These are phyloP conservation scores for Saccharomycopsis babjevae DNA, from an alignment of 805 yeast species.

Conservation along the genomic window DNA sequence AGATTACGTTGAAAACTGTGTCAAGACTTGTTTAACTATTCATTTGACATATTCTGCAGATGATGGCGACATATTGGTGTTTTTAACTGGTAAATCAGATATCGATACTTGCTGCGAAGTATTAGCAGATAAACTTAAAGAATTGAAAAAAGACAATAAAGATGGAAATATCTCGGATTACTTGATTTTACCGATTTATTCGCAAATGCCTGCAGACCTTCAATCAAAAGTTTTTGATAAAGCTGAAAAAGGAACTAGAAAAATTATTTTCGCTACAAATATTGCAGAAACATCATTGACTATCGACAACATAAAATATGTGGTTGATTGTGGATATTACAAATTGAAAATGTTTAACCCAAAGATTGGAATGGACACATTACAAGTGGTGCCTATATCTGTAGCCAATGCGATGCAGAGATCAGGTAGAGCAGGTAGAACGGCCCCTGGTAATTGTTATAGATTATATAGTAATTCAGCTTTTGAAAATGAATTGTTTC, in stretches of 20 bases:
- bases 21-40: conserved; percentile 43
- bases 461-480: conserved; percentile 84
- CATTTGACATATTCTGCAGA: conserved; percentile 57
- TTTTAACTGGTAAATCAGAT: conserved; percentile 88
- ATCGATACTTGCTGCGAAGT: conserved; percentile 83
- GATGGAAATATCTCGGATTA: conserved; percentile 24
- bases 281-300: conserved; percentile 97
- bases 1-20: conserved; percentile 78
- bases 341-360: conserved; percentile 86
- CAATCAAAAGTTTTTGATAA: conserved; percentile 86
- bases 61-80: conserved; percentile 71
- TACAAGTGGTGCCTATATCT: conserved; percentile 77
- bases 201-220: conserved; percentile 83
- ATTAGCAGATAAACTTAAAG: conserved; percentile 51
- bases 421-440: conserved; percentile 95
- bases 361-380: conserved; percentile 81
- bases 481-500: conserved; percentile 63
- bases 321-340: conserved; percentile 90
- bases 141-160: conserved; percentile 39
- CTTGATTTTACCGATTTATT: conserved; percentile 77
- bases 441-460: conserved; percentile 97
- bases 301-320: conserved; percentile 85
- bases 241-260: conserved; percentile 72
- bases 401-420: conserved; percentile 95
- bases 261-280: conserved; percentile 89